Evolutionary conservation across 257 asterid genomes (phyloP), one percentile per base, ranked within the genome.

Genomic region (Avicennia marina): DNA sequence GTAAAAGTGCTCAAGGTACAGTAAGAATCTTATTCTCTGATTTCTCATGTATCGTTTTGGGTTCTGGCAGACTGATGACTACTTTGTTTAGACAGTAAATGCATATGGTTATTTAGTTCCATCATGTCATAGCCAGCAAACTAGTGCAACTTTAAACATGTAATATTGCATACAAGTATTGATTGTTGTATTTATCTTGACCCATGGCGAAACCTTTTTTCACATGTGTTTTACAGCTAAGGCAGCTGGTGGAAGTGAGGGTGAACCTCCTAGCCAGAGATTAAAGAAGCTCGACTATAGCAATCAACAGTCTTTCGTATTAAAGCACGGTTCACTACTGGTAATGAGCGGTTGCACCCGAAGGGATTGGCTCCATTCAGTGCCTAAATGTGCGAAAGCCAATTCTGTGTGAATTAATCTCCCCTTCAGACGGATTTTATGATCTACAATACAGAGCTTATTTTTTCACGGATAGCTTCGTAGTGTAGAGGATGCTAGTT

Each of bases 331-430:
- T 3, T 87, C 96, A 0, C 77, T 90, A 46, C 75, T 90, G 74
- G 90, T 90, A 42, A 90, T 87, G 98, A 78, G 82, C 66, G 95
- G 96, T 65, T 74, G 78, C 68, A 83, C 93, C 11, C 98, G 88
- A 68, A 74, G 94, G 36, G 94, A 90, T 67, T 90, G 98, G 96
- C 71, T 88, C 40, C 98, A 90, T 61, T 85, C 98, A 1, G 94
- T 90, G 54, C 98, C 98, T 31, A 90, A 85, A 67, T 96, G 96
- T 2, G 82, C 45, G 9, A 90, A 88, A 75, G 96, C 94, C 0
- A 82, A 67, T 29, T 76, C 88, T 0, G 60, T 53, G 18, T 75
- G 95, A 31, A 87, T 90, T 53, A 90, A 90, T 70, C 96, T 90
- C 66, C 87, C 98, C 1, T 90, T 90, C 74, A 78, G 98, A 68